Base-by-base conservation (phyloP, 108 stramenopile species). In the Parietichytrium sp. region DNA sequence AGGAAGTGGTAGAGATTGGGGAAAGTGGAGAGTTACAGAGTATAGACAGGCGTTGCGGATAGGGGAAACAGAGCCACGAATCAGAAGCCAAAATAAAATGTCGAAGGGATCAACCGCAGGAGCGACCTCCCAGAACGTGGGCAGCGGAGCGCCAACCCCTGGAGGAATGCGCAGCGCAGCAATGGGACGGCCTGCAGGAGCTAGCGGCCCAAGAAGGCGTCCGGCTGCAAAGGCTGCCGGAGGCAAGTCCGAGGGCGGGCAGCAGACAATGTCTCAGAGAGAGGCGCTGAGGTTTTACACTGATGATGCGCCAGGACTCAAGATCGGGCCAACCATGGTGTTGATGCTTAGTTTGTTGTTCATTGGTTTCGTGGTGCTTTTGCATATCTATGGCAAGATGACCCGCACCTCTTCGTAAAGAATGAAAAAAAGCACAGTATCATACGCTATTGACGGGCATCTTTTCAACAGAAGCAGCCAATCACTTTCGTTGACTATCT, bases 301-400 rank as follows among this genome's bases (percentile, higher is more conserved):
- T 7, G 95, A 96, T 77, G 95, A 96, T 82, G 93, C 93, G 48
- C 95, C 95, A 4, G 95, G 95, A 51, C 81, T 96, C 83, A 94
- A 96, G 84, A 92, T 96, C 42, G 93, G 93, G 79, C 95, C 95
- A 8, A 96, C 93, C 45, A 94, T 92, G 3, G 95, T 96, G 26
- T 88, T 96, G 88, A 89, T 94, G 3, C 91, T 92, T 13, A 89
- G 87, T 48, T 84, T 94, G 25, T 89, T 87, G 29, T 96, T 96
- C 87, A 94, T 96, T 23, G 95, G 95, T 29, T 81, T 94, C 26
- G 95, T 96, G 18, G 95, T 96, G 29, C 82, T 96, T 79, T 88
- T 96, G 50, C 95, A 96, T 79, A 94, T 96, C 86, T 90, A 91
- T 90, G 95, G 95, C 54, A 96, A 94, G 85, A 93, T 96, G 38